phyloP scores from a whole-genome alignment of 2,329 filamentous ascomycete species.

The Alternaria gansuensis region DNA sequence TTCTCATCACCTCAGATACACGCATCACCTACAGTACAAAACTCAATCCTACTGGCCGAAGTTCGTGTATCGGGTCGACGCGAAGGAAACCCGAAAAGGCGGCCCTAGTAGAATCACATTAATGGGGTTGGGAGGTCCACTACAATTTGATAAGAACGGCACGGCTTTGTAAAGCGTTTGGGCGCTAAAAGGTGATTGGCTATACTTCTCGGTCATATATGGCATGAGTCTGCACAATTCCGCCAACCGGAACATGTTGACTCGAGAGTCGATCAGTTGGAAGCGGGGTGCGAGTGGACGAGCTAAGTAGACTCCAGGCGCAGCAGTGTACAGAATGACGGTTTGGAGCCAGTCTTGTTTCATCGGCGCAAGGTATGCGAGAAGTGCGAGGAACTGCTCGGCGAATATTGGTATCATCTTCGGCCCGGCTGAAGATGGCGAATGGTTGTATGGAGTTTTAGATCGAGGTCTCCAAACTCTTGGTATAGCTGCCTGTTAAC shows the following conservation, averaged over 20 bases:
- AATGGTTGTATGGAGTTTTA: neutral
- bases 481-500: neutral
- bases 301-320: no score
- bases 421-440: neutral
- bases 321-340: neutral
- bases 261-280: neutral
- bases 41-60: neutral
- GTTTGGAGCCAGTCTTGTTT: neutral
- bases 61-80: neutral
- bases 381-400: neutral
- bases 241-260: neutral
- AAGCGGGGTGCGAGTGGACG: no score
- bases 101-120: neutral
- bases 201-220: neutral
- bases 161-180: neutral
- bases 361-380: neutral
- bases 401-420: neutral
- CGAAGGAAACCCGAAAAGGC: neutral
- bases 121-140: neutral
- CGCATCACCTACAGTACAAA: neutral
- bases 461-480: neutral
- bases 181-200: neutral
- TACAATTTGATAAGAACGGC: neutral
- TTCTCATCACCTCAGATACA: neutral
- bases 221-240: neutral